Evolutionary conservation across 495 filamentous ascomycete species (phyloP).

Genomic region (Penicillium bialowiezense): DNA sequence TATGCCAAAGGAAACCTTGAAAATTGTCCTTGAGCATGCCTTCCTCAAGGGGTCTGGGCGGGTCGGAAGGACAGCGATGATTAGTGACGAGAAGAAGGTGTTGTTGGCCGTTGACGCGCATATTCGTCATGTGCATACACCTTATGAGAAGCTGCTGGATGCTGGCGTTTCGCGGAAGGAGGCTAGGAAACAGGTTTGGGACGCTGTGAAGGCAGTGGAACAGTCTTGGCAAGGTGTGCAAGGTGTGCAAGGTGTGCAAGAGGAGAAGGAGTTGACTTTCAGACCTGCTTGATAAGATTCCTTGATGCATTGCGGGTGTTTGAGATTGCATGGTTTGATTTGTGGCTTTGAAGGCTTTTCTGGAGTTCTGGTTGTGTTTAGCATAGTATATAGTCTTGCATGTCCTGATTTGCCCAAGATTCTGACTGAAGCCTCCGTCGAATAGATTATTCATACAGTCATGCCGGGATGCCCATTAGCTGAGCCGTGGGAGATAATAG

Average conservation of each 20-base stretch:
- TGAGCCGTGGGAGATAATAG: no score
- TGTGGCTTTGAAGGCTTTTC: no score
- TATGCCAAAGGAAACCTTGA: slow-evolving; percentile 40
- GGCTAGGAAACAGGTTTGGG: slow-evolving; percentile 29
- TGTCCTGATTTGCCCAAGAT: no score
- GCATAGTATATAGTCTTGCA: no score
- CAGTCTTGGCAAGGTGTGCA: slow-evolving; percentile 29
- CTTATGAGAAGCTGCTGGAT: slow-evolving; percentile 42
- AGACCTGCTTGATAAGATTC: background rate
- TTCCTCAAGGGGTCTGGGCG: slow-evolving; percentile 50
- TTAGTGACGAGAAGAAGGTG: slow-evolving; percentile 36
- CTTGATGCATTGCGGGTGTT: background rate
- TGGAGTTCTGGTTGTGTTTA: no score
- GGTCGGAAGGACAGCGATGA: slow-evolving; percentile 41
- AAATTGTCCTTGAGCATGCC: slow-evolving; percentile 40
- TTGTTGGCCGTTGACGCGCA: slow-evolving; percentile 49
- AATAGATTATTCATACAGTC: no score
- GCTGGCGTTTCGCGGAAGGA: slow-evolving; percentile 17
- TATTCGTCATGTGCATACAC: slow-evolving; percentile 47
- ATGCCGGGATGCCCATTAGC: no score
- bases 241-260: slow-evolving; percentile 18
- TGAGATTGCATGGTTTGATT: background rate
- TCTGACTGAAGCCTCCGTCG: no score
- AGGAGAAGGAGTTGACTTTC: background rate
- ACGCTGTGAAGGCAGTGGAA: slow-evolving; percentile 24